Base-by-base conservation (phyloP, 2,329 filamentous ascomycete species). In the Cordyceps tenuipes region DNA sequence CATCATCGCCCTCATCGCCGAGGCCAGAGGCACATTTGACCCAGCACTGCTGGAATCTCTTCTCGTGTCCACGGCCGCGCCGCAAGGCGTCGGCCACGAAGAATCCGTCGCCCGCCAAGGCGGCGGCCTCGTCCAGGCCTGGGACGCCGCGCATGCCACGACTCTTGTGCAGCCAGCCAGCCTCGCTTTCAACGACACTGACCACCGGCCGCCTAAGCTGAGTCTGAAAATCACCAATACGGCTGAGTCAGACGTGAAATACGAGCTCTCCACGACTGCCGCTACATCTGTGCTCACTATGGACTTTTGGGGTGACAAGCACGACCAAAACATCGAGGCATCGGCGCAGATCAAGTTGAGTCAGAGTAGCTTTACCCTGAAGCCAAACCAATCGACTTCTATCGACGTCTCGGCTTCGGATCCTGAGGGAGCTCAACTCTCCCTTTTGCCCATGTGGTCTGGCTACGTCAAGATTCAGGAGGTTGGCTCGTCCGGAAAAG, bases 181-280 rank as follows among this genome's bases (percentile, higher is more conserved):
- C 61, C 68, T 79, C 51, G 68, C 71, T 29, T 74, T 79, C 66
- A 79, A 79, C 61, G 76, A 79, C 63, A 78, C 73, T 8, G 69
- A 71, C 46, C 64, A 77, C 65, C 71, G 77, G 17, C 5, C n/a
- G 34, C 31, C n/a, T 2, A 26, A 19, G 10, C 50, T 53, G 3
- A 43, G 39, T 10, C 26, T 53, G 10, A 39, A 23, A 3, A 53
- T 53, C 15, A 43, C 39, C 17, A 53, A 53, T 31, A 41, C n/a
- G 12, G 50, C 34, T 9, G 26, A 53, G n/a, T 13, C 31, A 5
- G 34, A 39, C 15, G 34, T 41, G 5, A 9, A 39, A 3, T 53
- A 53, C 50, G 3, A 49, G 13, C 47, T 49, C 17, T 29, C 23
- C 47, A 49, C 1, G 13, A 9, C 31, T 10, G 13, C 26, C 17